A percentile compares a stretch with the other conserved stretches of the same genome.
phyloP scores from a whole-genome alignment of 1,139 yeast genomes.

The Pichiaceae sp. region DNA sequence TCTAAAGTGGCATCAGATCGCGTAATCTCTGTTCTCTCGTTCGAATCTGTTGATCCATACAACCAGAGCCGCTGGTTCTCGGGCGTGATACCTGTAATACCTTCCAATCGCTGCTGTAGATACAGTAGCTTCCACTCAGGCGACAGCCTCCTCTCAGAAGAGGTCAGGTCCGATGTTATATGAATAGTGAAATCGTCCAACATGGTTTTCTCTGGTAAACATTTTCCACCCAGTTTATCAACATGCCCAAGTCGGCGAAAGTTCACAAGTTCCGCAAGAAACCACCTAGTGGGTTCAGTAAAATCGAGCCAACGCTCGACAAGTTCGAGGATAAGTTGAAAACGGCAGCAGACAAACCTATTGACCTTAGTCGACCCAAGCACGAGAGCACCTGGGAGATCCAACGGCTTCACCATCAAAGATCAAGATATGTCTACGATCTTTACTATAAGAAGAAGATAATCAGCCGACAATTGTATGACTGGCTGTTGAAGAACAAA shows the following conservation, averaged over 20 bases:
- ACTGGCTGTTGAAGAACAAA: slow-evolving; percentile 64
- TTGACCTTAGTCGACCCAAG: slow-evolving; percentile 26
- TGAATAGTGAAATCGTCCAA: slow-evolving; percentile 32
- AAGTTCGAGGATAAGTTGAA: slow-evolving; percentile 56
- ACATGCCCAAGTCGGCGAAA: slow-evolving; percentile 36
- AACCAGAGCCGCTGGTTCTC: slow-evolving; percentile 44
- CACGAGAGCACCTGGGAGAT: slow-evolving; percentile 68
- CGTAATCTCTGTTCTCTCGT: slow-evolving; percentile 25
- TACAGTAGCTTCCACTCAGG: slow-evolving; percentile 53
- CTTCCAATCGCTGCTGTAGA: slow-evolving; percentile 53
- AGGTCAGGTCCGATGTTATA: slow-evolving; percentile 57
- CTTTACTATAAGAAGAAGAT: slow-evolving; percentile 62
- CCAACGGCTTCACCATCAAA: slow-evolving; percentile 61
- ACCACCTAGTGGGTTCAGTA: slow-evolving; percentile 72
- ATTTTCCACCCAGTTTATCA: not conserved
- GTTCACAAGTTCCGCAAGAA: slow-evolving; percentile 29
- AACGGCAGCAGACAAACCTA: slow-evolving; percentile 40
- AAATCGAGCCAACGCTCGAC: slow-evolving; percentile 60
- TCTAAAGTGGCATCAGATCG: slow-evolving; percentile 6
- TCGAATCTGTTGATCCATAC: slow-evolving; percentile 36
- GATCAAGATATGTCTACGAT: slow-evolving; percentile 69
- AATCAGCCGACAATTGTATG: slow-evolving; percentile 62
- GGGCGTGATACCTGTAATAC: slow-evolving; percentile 74
- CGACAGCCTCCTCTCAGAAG: slow-evolving; percentile 64
- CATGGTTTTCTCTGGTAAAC: no score